These are phyloP conservation scores for Fusarium lateritium DNA, from an alignment of 2,329 filamentous ascomycete genomes.

Conservation along the genomic window DNA sequence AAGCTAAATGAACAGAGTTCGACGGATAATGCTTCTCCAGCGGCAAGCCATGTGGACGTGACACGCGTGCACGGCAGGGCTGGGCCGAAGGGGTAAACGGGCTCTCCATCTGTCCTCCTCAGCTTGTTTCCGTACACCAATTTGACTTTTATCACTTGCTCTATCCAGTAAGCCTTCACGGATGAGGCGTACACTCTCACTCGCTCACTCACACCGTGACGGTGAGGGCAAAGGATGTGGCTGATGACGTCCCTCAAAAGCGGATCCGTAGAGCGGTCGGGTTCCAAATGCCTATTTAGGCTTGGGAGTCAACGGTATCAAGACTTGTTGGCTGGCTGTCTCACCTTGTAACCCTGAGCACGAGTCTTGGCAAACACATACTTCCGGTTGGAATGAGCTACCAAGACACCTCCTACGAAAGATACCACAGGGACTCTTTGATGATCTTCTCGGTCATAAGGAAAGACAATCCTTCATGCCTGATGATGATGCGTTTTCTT, in stretches of 20 bases:
- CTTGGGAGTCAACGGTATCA: neutral
- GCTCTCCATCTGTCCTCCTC: conserved; percentile 13
- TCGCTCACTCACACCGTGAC: conserved; percentile 6
- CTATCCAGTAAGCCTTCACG: conserved; percentile 14
- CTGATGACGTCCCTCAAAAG: conserved; percentile 25
- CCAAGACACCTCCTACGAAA: conserved; percentile 6
- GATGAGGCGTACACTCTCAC: conserved; percentile 10
- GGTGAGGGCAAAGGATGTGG: conserved; percentile 19
- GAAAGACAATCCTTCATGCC: conserved; percentile 4
- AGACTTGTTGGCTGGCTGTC: neutral
- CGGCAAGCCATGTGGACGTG: conserved; percentile 33
- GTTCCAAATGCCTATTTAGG: neutral
- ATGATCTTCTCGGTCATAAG: conserved; percentile 19
- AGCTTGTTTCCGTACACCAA: conserved; percentile 15
- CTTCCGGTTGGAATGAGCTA: neutral
- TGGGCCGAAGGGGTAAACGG: conserved; percentile 15
- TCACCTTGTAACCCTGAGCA: conserved; percentile 7
- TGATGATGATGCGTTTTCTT: neutral
- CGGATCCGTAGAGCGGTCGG: neutral
- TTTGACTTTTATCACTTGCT: conserved; percentile 15
- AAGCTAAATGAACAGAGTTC: conserved; percentile 23
- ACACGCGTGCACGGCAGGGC: conserved; percentile 26
- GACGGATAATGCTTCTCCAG: conserved; percentile 17
- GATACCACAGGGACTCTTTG: neutral
- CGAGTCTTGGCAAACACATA: conserved; percentile 2